Evolutionary conservation across 176 grass and related monocot genomes (phyloP).

Genomic region (Calamus simplicifolius): DNA sequence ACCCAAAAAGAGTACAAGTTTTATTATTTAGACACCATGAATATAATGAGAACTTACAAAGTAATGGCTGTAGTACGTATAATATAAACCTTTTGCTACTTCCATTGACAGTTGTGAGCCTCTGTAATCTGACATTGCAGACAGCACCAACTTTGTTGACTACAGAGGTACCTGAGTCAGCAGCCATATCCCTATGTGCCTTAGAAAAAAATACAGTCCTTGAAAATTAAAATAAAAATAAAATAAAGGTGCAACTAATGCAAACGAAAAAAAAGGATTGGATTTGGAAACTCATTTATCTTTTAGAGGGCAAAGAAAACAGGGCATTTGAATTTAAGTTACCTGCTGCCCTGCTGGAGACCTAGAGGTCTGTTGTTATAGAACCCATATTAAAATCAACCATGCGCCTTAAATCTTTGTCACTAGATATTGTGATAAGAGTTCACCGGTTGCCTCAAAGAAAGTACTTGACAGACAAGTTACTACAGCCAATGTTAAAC

Average conservation of each 20-base stretch:
- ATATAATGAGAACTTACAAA: background rate
- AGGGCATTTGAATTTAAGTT: background rate
- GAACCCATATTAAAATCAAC: conserved; percentile 74
- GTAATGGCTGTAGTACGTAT: background rate
- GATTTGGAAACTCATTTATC: background rate
- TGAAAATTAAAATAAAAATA: too few species aligned
- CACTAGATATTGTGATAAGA: conserved; percentile 80
- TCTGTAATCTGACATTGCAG: conserved; percentile 41
- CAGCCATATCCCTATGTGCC: conserved; percentile 32
- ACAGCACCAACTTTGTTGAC: conserved; percentile 38
- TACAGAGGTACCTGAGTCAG: conserved; percentile 50
- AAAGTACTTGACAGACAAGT: conserved; percentile 82
- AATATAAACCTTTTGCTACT: conserved; percentile 7
- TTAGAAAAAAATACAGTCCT: conserved; percentile 1
- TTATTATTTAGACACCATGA: background rate
- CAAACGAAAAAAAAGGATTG: too few species aligned
- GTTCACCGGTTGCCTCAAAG: conserved; percentile 76
- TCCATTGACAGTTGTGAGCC: conserved; percentile 29
- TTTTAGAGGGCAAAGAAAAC: background rate
- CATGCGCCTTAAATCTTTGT: conserved; percentile 88
- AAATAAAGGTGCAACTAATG: too few species aligned
- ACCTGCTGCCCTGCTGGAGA: conserved; percentile 78
- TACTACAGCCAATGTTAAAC: conserved; percentile 58
- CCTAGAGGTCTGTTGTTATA: conserved; percentile 61
- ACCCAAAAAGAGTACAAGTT: conserved; percentile 33